Conservation (phyloP, 108 stramenopile species). For the Cyclotella cryptica region DNA sequence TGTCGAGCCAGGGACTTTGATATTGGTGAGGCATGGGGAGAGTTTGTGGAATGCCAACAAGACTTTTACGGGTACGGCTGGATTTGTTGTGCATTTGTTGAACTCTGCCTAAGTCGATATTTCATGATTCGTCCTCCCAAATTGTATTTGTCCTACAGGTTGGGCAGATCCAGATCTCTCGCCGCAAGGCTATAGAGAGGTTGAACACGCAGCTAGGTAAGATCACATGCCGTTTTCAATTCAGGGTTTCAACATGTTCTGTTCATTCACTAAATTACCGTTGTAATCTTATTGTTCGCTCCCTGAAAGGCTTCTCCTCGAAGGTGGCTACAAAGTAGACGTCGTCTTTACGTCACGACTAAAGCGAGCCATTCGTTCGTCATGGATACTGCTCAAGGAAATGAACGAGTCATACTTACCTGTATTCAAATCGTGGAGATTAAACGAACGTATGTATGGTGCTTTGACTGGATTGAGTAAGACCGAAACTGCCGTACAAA, state of each 20-base stretch:
- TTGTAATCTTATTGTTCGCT: slow-evolving; percentile 4
- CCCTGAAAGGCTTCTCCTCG: slow-evolving; percentile 60
- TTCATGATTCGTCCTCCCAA: not conserved
- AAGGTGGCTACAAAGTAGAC: slow-evolving; percentile 91
- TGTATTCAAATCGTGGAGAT: slow-evolving; percentile 91
- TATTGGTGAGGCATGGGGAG: slow-evolving; percentile 89
- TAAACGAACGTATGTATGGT: slow-evolving; percentile 96
- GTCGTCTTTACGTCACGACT: slow-evolving; percentile 89
- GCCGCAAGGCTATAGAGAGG: slow-evolving; percentile 60
- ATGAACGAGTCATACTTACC: slow-evolving; percentile 91
- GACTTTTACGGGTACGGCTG: slow-evolving; percentile 73
- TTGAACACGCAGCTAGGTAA: slow-evolving; percentile 55
- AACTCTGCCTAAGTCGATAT: not conserved
- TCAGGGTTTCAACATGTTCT: not conserved
- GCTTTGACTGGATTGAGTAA: slow-evolving; percentile 91
- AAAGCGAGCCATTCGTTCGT: slow-evolving; percentile 91
- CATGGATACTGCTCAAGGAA: slow-evolving; percentile 89
- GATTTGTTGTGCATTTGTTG: not conserved
- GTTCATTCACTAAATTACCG: not conserved
- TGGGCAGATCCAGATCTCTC: slow-evolving; percentile 87
- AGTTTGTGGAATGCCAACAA: slow-evolving; percentile 79
- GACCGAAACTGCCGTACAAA: slow-evolving; percentile 77
- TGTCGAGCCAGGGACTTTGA: slow-evolving; percentile 78
- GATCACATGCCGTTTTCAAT: not conserved
- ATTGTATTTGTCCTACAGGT: slow-evolving; percentile 5